Conservation (phyloP, 2,329 filamentous ascomycete genomes). For the Beauveria sp. region DNA sequence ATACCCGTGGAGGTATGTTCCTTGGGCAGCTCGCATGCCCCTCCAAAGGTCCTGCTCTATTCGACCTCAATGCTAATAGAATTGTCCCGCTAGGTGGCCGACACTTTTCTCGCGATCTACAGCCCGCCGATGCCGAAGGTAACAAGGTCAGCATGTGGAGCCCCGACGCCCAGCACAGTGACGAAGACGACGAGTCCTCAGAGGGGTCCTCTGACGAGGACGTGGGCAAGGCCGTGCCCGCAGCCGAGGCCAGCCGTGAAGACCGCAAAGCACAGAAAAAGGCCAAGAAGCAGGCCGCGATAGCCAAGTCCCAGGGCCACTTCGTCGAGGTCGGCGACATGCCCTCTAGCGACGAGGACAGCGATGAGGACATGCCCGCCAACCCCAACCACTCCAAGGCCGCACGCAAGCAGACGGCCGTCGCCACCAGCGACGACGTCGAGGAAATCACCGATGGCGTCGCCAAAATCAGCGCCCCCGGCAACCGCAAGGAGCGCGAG, state of each 20-base stretch:
- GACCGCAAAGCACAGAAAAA: constrained; percentile 83
- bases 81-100: constrained; percentile 64
- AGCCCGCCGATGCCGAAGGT: constrained; percentile 81
- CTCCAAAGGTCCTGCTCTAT: background rate
- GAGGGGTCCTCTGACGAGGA: constrained; percentile 47
- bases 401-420: constrained; percentile 48
- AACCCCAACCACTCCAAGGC: constrained; percentile 91
- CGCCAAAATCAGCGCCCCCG: constrained; percentile 42
- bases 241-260: constrained; percentile 54
- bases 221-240: constrained; percentile 36
- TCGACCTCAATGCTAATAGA: constrained; percentile 15
- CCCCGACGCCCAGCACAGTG: constrained; percentile 42
- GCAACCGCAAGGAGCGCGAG: constrained; percentile 53
- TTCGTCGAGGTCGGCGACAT: constrained; percentile 77
- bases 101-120: constrained; percentile 86
- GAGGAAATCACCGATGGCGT: constrained; percentile 47
- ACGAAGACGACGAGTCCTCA: constrained; percentile 45
- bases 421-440: constrained; percentile 28
- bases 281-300: constrained; percentile 83
- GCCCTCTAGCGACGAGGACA: constrained; percentile 60
- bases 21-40: background rate
- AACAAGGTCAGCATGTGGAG: constrained; percentile 86
- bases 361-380: constrained; percentile 61
- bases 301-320: constrained; percentile 64
- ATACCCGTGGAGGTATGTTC: constrained; percentile 70